Base-by-base conservation (phyloP, 257 asterid genomes). In the Solanum virginianum region DNA sequence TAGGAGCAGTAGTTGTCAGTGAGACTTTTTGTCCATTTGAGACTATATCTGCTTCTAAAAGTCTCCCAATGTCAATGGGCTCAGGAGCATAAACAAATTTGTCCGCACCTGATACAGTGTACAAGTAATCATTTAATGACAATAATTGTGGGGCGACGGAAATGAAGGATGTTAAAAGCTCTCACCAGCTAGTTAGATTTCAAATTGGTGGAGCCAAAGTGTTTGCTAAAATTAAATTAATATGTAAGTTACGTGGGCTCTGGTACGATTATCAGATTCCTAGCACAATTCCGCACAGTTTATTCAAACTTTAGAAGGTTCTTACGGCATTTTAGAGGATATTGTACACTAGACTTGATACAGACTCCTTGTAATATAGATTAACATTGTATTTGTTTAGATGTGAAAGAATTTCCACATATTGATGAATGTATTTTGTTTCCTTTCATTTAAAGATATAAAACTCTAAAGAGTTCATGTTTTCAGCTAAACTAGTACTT, bases 11-110 rank as follows among this genome's bases (percentile, higher is more conserved):
- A 22, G 95, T 93, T 24, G 93, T 86, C 80, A 94, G 88, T 16
- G 90, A 87, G 57, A 87, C 88, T 85, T 86, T 92, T 77, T 88
- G 94, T 85, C 94, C 93, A 77, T 91, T 90, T 77, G 90, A 86
- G 20, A 89, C 43, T 45, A 96, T 90, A 90, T 93, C 98, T 71
- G 88, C 97, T 92, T 96, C 93, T 81, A 96, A 88, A 89, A 94
- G 94, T 83, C 97, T 92, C 60, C 94, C 96, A 32, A 94, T 92
- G 54, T 96, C 99, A 85, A 92, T 92, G 17, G 99, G 98, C 89
- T 96, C 99, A 0, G 98, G 99, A 85, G 99, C 99, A 88, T 96
- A 96, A 82, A 93, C 91, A 22, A 85, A 89, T 88, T 96, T 96
- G 91, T 90, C 91, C 11, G 99, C 99, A 89, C 97, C 99, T 96